Evolutionary conservation across 169 alveolate species (phyloP).

Genomic region (Cryptosporidium andersoni): DNA sequence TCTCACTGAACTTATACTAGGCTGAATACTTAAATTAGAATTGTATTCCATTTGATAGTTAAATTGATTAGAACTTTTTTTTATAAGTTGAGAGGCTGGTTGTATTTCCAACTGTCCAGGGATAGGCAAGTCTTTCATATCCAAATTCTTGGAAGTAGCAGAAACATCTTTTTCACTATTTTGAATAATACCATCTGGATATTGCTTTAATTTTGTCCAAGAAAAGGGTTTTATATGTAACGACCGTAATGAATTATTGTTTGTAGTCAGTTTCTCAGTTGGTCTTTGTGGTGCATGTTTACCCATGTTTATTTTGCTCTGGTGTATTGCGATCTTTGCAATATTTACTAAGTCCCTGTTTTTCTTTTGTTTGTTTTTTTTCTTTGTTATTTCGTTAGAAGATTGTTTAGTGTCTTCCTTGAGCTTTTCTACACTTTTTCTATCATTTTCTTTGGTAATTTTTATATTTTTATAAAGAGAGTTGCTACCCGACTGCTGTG

Average conservation of each 20-base stretch:
- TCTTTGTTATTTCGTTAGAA: neutral
- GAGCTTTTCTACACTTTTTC: neutral
- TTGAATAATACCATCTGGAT: too few species aligned
- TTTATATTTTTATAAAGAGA: neutral
- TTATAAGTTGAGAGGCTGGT: too few species aligned
- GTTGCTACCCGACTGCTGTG: constrained; percentile 36
- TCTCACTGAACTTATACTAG: too few species aligned
- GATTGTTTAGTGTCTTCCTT: neutral
- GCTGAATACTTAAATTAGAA: too few species aligned
- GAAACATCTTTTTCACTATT: neutral
- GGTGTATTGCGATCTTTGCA: neutral
- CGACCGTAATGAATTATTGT: neutral
- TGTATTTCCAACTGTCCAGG: too few species aligned
- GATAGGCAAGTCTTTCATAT: neutral
- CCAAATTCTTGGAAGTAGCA: neutral
- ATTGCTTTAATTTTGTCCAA: constrained; percentile 21
- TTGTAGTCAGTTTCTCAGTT: constrained; percentile 16
- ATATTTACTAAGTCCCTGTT: neutral
- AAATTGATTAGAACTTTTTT: too few species aligned
- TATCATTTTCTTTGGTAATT: neutral
- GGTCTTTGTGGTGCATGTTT: neutral
- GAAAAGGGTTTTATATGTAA: constrained; percentile 50
- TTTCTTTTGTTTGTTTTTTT: neutral
- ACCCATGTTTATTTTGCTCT: neutral
- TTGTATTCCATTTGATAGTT: too few species aligned